Base-by-base conservation (phyloP, 1,284 basidiomycete species). In the Naganishia albida region DNA sequence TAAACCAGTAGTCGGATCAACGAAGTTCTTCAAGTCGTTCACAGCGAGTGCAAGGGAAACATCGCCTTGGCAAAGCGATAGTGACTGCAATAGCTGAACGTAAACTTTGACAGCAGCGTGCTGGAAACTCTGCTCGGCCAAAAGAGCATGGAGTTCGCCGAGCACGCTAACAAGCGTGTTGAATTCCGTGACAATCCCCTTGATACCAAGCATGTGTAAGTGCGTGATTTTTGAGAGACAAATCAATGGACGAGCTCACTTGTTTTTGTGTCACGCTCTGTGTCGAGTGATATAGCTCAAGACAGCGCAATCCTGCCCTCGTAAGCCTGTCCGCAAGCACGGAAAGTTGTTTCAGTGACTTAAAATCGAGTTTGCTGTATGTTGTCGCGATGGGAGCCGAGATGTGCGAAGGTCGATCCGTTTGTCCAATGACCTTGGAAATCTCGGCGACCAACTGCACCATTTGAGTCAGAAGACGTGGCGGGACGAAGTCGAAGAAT, bases 81-180 rank as follows among this genome's bases (percentile, higher is more conserved):
- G 30, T 40, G 57, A 26, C 18, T 60, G 34, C 16, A 60, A 30
- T 20, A 60, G 46, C 46, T 60, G 57, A 26, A 60, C 16, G 46
- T 60, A 60, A 18, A 60, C 34, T 34, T 60, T 60, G 46, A 60
- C 57, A n/a, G 57, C 57, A 20, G 57, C 57, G 20, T 60, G 46
- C 23, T 50, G 46, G 26, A 60, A 60, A 34, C 26, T 49, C 38
- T 49, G 57, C 10, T 23, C 46, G 6, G 26, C 48, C 15, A 60
- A 34, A 20, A 60, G 57, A 26, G n/a, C 34, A 16, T 39, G 23
- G 2, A 60, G 16, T 30, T 60, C 30, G 2, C 23, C 20, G 8
- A 50, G 39, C 16, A 60, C 39, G 46, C 57, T 34, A 26, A 60
- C 57, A 8, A 60, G 57, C 4, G 18, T 16, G 18, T 18, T 34